phyloP scores from a whole-genome alignment of 768 basidiomycete genomes.

The Agaricus subrufescens region DNA sequence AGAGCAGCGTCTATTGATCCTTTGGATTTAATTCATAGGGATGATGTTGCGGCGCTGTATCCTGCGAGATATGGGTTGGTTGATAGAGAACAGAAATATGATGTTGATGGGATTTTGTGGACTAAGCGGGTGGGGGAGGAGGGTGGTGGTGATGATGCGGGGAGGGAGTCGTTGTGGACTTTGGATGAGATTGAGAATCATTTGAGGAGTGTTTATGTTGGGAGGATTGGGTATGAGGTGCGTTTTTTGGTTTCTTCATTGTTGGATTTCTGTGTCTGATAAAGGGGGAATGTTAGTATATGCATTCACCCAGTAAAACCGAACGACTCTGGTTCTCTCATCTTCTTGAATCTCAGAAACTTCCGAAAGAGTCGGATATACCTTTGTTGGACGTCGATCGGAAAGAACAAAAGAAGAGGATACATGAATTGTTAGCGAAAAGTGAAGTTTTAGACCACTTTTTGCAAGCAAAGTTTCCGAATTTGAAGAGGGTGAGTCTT shows the following conservation, averaged over 20 bases:
- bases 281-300: conserved; percentile 38
- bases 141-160: conserved; percentile 18
- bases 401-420: conserved; percentile 42
- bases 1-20: conserved; percentile 86
- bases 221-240: conserved; percentile 83
- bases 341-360: conserved; percentile 63
- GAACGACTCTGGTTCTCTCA: conserved; percentile 89
- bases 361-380: conserved; percentile 29
- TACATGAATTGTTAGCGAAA: conserved; percentile 62
- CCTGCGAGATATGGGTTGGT: conserved; percentile 72
- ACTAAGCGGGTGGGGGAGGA: conserved; percentile 35
- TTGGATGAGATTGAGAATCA: conserved; percentile 67
- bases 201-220: conserved; percentile 73
- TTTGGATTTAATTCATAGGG: conserved; percentile 80
- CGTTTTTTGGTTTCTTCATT: conserved; percentile 7
- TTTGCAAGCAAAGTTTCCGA: conserved; percentile 84
- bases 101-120: conserved; percentile 84
- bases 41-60: conserved; percentile 71
- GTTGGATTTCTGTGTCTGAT: neutral
- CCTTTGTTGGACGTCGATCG: conserved; percentile 24
- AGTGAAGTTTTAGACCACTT: conserved; percentile 86
- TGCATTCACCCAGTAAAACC: conserved; percentile 83
- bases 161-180: conserved; percentile 46
- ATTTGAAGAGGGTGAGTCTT: conserved; percentile 59
- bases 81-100: conserved; percentile 49